Conservation (phyloP, 495 filamentous ascomycete genomes). For the Aspergillus panamensis region DNA sequence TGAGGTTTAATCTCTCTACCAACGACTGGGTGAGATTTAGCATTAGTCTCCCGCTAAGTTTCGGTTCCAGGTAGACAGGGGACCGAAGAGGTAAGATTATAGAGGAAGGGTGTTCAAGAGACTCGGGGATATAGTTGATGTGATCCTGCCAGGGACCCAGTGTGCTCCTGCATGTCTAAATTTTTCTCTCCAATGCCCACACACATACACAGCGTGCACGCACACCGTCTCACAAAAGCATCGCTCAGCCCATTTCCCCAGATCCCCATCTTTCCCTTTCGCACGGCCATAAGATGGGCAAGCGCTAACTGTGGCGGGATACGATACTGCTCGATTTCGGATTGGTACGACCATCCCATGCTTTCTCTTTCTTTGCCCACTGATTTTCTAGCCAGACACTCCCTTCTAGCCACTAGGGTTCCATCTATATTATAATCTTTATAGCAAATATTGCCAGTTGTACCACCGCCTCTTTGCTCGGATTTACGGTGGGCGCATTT, state of each 20-base stretch:
- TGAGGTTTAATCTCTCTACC: not conserved
- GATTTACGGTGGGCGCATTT: constrained; percentile 7
- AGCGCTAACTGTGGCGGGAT: constrained; percentile 14
- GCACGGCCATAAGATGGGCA: constrained; percentile 13
- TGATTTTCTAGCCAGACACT: constrained; percentile 17
- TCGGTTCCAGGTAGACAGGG: not conserved
- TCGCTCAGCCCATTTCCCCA: constrained; percentile 22
- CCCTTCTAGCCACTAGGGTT: not conserved
- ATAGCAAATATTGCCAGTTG: constrained; percentile 4
- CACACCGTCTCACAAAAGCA: constrained; percentile 21
- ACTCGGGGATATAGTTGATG: constrained; percentile 18
- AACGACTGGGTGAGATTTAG: not conserved
- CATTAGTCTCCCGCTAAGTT: not conserved
- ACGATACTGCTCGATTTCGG: constrained; percentile 6
- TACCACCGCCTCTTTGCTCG: constrained; percentile 9
- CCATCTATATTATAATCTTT: not conserved
- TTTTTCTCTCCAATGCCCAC: constrained; percentile 24
- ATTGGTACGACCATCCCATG: constrained; percentile 9
- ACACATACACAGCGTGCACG: constrained; percentile 24
- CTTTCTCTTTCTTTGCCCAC: not conserved
- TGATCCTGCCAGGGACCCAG: constrained; percentile 23
- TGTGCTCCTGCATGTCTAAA: constrained; percentile 17
- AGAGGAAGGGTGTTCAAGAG: not conserved
- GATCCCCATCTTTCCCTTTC: constrained; percentile 17
- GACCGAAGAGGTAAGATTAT: not conserved